Base-by-base conservation (phyloP, 257 asterid genomes). In the Fraxinus excelsior region DNA sequence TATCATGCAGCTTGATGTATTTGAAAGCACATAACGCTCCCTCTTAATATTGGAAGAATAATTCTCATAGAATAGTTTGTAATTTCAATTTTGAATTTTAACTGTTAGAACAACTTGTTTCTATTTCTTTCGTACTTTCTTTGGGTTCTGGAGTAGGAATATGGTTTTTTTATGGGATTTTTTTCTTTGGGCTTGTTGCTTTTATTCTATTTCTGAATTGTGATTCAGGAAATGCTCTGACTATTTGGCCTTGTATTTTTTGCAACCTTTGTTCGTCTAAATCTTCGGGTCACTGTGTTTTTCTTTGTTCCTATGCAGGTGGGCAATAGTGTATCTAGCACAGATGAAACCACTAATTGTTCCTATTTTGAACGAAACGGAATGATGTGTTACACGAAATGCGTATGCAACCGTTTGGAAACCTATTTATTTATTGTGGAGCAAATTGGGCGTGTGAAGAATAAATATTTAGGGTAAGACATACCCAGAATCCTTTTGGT, bases 271-370 rank as follows among this genome's bases (percentile, higher is more conserved):
- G 26, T 56, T 56, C 66, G 1, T 56, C 12, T 7, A 28, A 56
- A 56, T 56, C 65, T 49, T 18, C 0, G 40, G 67, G 58, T 74
- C 60, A 71, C 76, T 51, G 13, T 76, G 60, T 67, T 73, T 53
- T 18, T 78, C 78, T 23, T 74, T 35, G 31, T 46, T 77, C 49
- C 31, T 72, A 67, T 73, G 71, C 46, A 93, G 96, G 98, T 93
- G 98, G 97, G 97, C 97, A 29, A 93, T 93, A 53, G 98, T 93
- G 71, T 93, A 91, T 87, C 73, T 93, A 81, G 89, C 98, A 70
- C 98, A 93, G 87, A 85, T 93, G 98, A 93, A 91, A 3, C 98
- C 98, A 51, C 94, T 93, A 19, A 91, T 93, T 35, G 98, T 93
- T 71, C 98, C 98, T 21, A 84, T 93, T 77, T 76, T 93, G 87